These are phyloP conservation scores for Eucalyptus paniculata DNA, from an alignment of 345 rosid species.

Conservation along the genomic window DNA sequence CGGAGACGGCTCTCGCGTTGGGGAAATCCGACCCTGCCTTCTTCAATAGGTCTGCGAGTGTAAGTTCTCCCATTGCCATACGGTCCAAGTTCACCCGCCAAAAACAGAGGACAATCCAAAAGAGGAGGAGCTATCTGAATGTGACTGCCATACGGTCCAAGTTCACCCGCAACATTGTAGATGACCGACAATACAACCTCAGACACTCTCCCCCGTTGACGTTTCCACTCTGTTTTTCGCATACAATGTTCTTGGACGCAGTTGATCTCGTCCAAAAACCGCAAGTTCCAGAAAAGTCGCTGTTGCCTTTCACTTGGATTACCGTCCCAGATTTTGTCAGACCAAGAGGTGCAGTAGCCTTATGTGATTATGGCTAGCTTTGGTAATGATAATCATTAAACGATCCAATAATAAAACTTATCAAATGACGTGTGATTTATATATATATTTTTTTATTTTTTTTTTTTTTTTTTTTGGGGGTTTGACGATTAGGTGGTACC, in stretches of 20 bases:
- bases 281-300: background rate
- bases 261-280: background rate
- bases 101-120: background rate
- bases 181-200: background rate
- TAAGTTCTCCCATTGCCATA: too few relatives aligned
- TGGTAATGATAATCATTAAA: background rate
- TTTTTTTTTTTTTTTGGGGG: background rate
- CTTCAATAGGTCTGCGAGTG: too few relatives aligned
- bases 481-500: background rate
- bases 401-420: background rate
- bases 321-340: background rate
- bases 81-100: background rate
- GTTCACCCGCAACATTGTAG: background rate
- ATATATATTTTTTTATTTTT: too few relatives aligned
- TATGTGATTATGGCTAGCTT: background rate
- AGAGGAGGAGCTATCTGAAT: background rate
- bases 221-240: background rate
- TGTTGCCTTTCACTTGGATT: background rate
- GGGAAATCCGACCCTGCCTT: too few relatives aligned
- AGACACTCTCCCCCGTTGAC: background rate
- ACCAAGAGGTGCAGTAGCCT: background rate
- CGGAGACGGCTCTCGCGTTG: too few relatives aligned
- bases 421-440: background rate
- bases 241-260: background rate
- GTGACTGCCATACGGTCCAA: background rate